Percentiles rank a stretch among this genome's conserved stretches.
Evolutionary conservation across 1,284 basidiomycete species (phyloP).

Genomic region (Apiotrichum sp.): DNA sequence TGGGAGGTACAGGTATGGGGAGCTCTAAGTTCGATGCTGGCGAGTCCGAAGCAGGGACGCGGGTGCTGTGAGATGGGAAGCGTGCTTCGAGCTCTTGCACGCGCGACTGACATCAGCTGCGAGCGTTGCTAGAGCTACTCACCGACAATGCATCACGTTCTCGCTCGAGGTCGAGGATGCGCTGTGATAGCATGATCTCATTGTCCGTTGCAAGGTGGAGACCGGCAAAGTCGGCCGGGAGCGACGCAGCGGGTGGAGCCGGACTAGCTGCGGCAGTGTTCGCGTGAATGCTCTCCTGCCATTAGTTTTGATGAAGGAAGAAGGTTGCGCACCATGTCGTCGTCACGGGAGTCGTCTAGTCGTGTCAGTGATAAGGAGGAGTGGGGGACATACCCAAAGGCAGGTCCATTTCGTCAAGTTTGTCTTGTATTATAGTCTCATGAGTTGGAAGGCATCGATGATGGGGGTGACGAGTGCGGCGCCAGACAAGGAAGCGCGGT

Average conservation of each 20-base stretch:
- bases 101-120: constrained; percentile 14
- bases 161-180: constrained; percentile 30
- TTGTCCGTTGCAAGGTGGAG: constrained; percentile 21
- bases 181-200: constrained; percentile 27
- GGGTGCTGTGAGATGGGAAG: constrained; percentile 12
- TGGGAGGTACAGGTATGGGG: constrained; percentile 24
- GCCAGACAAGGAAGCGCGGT: too few relatives aligned
- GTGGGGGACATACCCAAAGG: too few relatives aligned
- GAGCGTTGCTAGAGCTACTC: constrained; percentile 4
- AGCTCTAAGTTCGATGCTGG: not conserved
- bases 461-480: too few relatives aligned
- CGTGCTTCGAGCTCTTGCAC: constrained; percentile 15
- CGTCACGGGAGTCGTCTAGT: constrained; percentile 13
- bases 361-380: too few relatives aligned
- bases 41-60: constrained; percentile 10
- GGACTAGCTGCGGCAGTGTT: not conserved
- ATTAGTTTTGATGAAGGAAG: not conserved
- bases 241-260: not conserved
- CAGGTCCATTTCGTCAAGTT: too few relatives aligned
- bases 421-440: too few relatives aligned
- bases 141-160: constrained; percentile 32
- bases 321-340: constrained; percentile 12
- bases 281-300: not conserved
- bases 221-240: not conserved
- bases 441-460: too few relatives aligned